Percentiles rank a stretch among this genome's conserved stretches.
Evolutionary conservation across 495 filamentous ascomycete genomes (phyloP).

Genomic region (Penicillium odoratum): DNA sequence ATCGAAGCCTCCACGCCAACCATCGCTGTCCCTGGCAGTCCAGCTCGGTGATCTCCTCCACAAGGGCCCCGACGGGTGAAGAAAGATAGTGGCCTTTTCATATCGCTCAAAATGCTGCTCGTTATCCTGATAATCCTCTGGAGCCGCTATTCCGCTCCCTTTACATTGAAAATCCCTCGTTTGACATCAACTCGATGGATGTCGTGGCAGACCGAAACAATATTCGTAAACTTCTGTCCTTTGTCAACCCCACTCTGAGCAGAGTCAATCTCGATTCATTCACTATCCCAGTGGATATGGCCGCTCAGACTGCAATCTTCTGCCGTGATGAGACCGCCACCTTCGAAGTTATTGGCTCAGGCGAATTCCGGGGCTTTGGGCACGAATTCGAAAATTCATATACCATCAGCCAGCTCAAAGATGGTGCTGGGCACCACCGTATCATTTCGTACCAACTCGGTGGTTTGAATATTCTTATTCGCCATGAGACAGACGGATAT

Average conservation of each 20-base stretch:
- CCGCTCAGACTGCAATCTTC: constrained; percentile 42
- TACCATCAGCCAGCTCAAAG: too few relatives aligned
- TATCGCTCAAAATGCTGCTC: constrained; percentile 20
- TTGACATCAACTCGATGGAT: constrained; percentile 43
- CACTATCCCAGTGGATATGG: constrained; percentile 45
- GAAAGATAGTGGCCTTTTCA: constrained; percentile 21
- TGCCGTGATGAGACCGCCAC: constrained; percentile 36
- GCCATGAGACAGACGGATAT: too few relatives aligned
- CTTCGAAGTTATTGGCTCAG: constrained; percentile 24
- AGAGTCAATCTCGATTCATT: constrained; percentile 26
- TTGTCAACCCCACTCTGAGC: constrained; percentile 37
- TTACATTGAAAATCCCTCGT: constrained; percentile 40
- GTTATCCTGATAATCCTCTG: constrained; percentile 36
- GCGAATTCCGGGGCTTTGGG: constrained; percentile 14
- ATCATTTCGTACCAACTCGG: too few relatives aligned
- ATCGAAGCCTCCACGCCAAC: constrained; percentile 27
- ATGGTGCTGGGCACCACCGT: too few relatives aligned
- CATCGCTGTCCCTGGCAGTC: constrained; percentile 20
- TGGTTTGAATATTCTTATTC: too few relatives aligned
- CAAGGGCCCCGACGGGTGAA: not conserved
- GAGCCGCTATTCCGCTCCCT: constrained; percentile 54
- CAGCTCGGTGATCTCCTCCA: constrained; percentile 15
- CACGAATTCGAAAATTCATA: too few relatives aligned
- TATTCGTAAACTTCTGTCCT: constrained; percentile 52
- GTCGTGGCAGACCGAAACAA: constrained; percentile 54